These are phyloP conservation scores for Claviceps africana DNA, from an alignment of 2,329 filamentous ascomycete species.

Conservation along the genomic window DNA sequence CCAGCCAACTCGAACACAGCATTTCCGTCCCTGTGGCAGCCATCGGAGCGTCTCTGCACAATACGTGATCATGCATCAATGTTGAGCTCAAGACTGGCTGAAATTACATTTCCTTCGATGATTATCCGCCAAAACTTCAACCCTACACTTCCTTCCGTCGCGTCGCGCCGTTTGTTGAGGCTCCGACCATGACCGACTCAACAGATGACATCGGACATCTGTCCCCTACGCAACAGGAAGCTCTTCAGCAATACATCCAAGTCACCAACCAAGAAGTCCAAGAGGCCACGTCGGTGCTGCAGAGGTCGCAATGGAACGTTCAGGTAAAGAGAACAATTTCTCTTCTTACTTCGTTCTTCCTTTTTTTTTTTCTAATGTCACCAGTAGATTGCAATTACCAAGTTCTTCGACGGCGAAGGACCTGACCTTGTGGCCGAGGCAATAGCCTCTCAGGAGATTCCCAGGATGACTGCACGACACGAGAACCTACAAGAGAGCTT, in stretches of 20 bases:
- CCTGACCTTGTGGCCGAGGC: conserved; percentile 71
- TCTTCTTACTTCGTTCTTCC: too few relatives aligned
- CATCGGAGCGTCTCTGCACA: not conserved
- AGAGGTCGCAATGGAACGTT: conserved; percentile 90
- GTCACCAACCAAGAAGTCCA: conserved; percentile 73
- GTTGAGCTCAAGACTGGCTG: not conserved
- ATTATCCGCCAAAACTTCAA: not conserved
- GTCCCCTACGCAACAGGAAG: conserved; percentile 63
- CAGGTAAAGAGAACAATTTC: conserved; percentile 39
- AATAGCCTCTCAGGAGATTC: conserved; percentile 47
- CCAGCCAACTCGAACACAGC: not conserved
- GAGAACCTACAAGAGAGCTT: conserved; percentile 60
- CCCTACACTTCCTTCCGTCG: not conserved
- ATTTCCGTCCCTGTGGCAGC: not conserved
- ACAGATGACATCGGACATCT: conserved; percentile 50
- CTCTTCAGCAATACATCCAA: conserved; percentile 74
- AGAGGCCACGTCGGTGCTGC: conserved; percentile 65
- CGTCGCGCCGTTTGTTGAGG: not conserved
- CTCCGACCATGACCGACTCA: conserved; percentile 18
- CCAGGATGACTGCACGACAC: conserved; percentile 48
- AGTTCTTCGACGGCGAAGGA: conserved; percentile 94
- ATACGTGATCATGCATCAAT: not conserved
- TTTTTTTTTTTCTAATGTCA: too few relatives aligned
- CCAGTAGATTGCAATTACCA: conserved; percentile 75
- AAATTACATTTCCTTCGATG: not conserved